Percentiles rank a stretch among this genome's conserved stretches.
These are phyloP conservation scores for Ceratobasidium sp. DNA, from an alignment of 1,284 basidiomycete species.

Conservation along the genomic window DNA sequence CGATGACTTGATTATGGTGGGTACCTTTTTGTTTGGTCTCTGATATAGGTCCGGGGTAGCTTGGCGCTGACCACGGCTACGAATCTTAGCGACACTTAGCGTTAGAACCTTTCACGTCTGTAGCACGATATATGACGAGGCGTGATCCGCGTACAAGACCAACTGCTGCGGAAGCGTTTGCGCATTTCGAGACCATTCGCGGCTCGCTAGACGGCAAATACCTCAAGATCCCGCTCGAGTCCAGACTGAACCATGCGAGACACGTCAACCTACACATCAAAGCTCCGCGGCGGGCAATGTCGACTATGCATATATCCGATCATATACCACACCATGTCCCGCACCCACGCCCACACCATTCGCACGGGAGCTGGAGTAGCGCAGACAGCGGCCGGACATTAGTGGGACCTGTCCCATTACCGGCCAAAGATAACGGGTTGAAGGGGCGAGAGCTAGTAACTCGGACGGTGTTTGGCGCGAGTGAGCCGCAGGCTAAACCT, in stretches of 20 bases:
- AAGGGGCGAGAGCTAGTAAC: constrained; percentile 7
- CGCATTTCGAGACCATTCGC: constrained; percentile 33
- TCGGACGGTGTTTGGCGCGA: not conserved
- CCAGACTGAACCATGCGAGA: constrained; percentile 7
- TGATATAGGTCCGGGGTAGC: not conserved
- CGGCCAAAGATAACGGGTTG: not conserved
- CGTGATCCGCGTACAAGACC: constrained; percentile 30
- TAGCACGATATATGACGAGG: constrained; percentile 35
- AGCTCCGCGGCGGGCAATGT: constrained; percentile 24
- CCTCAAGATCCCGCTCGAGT: constrained; percentile 26
- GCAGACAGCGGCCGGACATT: constrained; percentile 20
- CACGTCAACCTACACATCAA: not conserved
- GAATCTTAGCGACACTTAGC: constrained; percentile 13
- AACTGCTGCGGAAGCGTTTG: constrained; percentile 30
- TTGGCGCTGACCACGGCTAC: not conserved
- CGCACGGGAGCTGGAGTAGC: constrained; percentile 15
- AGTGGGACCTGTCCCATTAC: constrained; percentile 6
- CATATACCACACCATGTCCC: not conserved
- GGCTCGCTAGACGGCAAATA: constrained; percentile 28
- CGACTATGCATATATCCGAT: constrained; percentile 10
- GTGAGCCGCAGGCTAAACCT: not conserved
- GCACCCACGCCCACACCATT: too few relatives aligned
- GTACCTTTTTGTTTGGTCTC: not conserved
- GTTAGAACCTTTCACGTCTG: constrained; percentile 26
- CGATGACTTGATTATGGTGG: constrained; percentile 27